Conservation (phyloP, 148 eudicot genomes). For the Talinum fruticosum region DNA sequence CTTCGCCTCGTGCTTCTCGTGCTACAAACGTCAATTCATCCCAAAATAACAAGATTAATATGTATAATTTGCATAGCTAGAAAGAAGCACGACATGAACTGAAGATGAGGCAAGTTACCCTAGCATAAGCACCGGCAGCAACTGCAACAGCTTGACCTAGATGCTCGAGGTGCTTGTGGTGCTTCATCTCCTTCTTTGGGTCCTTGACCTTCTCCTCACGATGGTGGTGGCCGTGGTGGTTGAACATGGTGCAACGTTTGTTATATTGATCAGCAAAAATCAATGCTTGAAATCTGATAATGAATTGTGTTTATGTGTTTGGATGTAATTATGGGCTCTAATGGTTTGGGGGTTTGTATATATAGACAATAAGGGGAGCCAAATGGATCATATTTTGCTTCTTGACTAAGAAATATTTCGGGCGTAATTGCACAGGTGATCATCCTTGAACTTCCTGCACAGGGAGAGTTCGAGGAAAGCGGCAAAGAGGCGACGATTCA, state of each 20-base stretch:
- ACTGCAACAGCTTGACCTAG: slow-evolving; percentile 28
- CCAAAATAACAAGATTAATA: too few species aligned
- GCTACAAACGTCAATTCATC: too few species aligned
- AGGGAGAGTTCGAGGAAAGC: neutral
- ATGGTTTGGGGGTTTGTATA: neutral
- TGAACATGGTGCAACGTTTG: neutral
- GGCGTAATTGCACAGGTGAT: neutral
- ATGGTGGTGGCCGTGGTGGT: slow-evolving; percentile 12
- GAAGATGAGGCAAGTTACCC: too few species aligned
- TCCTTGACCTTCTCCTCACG: neutral
- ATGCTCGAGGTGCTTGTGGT: slow-evolving; percentile 32
- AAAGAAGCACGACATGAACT: too few species aligned
- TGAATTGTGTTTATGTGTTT: neutral
- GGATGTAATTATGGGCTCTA: neutral
- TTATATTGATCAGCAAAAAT: neutral
- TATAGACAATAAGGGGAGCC: neutral
- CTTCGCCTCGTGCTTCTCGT: slow-evolving; percentile 53
- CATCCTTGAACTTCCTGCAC: neutral
- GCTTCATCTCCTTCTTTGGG: slow-evolving; percentile 17
- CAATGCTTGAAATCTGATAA: neutral
- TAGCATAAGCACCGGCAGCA: slow-evolving; percentile 36
- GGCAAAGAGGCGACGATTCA: neutral
- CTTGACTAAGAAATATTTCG: neutral
- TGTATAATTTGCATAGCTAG: too few species aligned
- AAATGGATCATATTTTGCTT: neutral